Evolutionary conservation across 495 filamentous ascomycete genomes (phyloP), one percentile per base, ranked within the genome.

Genomic region (Penicillium antarcticum): DNA sequence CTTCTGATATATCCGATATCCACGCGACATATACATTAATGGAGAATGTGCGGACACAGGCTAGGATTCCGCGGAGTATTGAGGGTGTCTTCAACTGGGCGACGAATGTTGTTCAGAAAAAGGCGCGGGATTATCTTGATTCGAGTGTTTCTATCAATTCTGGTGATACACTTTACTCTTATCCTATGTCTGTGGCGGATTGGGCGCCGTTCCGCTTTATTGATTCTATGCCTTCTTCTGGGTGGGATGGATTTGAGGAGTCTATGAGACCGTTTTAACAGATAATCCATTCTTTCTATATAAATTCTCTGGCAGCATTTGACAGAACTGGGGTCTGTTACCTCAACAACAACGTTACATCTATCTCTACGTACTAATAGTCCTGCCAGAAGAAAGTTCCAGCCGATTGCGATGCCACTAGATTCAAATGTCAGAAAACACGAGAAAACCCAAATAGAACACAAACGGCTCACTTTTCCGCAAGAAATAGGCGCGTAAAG

Each of bases 401-500:
- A 85, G 60, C 74, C 61, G 58, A 46, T 59, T 44, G 1, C 46
- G 63, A 38, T 62, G 56, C 64, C 64, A 67, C 58, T 67, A 51
- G 34, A 40, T 11, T 14, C 6, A 1, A 7, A 17, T 17, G 39
- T 64, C 16, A 64, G 57, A 14, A 43, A 7, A 1, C 17, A 31
- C 10, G 44, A 35, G 12, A 18, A 5, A 16, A 3, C n/a, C n/a
- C n/a, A 36, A 29, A 10, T 12, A 26, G 7, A 5, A 35, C 17
- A 37, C n/a, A 11, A 29, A 14, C 37, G 1, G 51, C 55, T 11
- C 42, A 66, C 68, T 47, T 83, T 73, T 23, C 79, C 78, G 60
- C 78, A 82, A 12, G 71, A 77, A 13, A 84, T 81, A 41, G 81
- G 80, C 53, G 79, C 71, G 52, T 81, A 83, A 53, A 77, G 73